phyloP scores from a whole-genome alignment of 495 filamentous ascomycete species.

The Parathielavia hyrcaniae region DNA sequence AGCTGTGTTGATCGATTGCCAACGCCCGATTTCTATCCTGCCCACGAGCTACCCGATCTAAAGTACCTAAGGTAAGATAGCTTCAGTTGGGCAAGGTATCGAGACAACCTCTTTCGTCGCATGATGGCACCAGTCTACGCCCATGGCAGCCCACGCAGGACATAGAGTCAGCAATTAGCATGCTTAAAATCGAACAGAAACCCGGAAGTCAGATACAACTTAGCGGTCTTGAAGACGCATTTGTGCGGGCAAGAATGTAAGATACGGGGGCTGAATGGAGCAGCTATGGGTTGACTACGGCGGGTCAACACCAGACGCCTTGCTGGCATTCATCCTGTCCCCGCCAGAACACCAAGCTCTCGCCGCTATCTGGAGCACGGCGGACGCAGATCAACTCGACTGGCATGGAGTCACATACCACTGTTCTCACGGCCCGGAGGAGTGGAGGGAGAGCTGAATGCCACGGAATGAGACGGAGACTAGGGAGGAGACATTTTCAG shows the following conservation, averaged over 20 bases:
- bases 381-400: not conserved
- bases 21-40: not conserved
- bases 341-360: not conserved
- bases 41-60: no score
- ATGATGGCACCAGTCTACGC: not conserved
- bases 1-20: not conserved
- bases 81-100: no score
- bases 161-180: no score
- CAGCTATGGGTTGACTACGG: no score
- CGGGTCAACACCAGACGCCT: no score
- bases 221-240: no score
- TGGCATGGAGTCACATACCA: slow-evolving; percentile 4
- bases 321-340: not conserved
- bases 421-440: not conserved
- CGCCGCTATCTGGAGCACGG: not conserved
- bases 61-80: no score
- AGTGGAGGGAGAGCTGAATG: not conserved
- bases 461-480: not conserved
- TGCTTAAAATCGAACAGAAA: no score
- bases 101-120: not conserved
- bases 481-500: not conserved
- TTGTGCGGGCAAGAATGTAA: no score
- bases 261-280: no score
- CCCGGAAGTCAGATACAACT: no score
- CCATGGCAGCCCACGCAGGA: no score